Conservation (phyloP, 768 basidiomycete species). For the Pholiota molesta region DNA sequence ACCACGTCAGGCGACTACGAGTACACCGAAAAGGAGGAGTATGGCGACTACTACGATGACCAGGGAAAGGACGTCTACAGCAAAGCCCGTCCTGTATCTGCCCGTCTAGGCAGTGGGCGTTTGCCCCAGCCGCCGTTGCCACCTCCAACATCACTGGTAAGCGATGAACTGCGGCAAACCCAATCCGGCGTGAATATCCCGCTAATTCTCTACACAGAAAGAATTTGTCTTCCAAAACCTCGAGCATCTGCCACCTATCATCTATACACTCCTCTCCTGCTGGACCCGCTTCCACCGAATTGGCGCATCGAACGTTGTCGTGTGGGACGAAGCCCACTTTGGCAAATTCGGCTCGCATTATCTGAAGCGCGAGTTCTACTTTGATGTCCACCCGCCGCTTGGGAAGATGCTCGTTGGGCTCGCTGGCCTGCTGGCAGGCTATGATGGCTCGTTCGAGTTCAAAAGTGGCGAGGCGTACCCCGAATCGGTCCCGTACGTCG, state of each 20-base stretch:
- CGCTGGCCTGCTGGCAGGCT: slow-evolving; percentile 88
- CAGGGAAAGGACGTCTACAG: slow-evolving; percentile 56
- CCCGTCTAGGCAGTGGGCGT: slow-evolving; percentile 59
- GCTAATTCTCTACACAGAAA: slow-evolving; percentile 41
- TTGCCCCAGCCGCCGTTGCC: slow-evolving; percentile 62
- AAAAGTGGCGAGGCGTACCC: slow-evolving; percentile 90
- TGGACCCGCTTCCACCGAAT: slow-evolving; percentile 96
- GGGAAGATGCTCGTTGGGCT: slow-evolving; percentile 99
- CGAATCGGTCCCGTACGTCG: slow-evolving; percentile 83
- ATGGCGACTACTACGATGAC: slow-evolving; percentile 42
- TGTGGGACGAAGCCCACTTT: slow-evolving; percentile 99
- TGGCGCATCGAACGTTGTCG: slow-evolving; percentile 80
- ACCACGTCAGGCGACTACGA: slow-evolving; percentile 20
- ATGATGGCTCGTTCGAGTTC: slow-evolving; percentile 92
- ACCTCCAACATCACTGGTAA: slow-evolving; percentile 66
- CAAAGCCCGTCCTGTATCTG: slow-evolving; percentile 43
- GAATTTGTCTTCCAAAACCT: slow-evolving; percentile 82
- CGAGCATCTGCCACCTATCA: slow-evolving; percentile 74
- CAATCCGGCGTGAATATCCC: slow-evolving; percentile 14
- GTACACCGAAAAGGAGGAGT: slow-evolving; percentile 29
- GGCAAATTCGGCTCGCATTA: slow-evolving; percentile 99
- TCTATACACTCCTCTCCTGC: slow-evolving; percentile 93
- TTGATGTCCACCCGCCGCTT: slow-evolving; percentile 97
- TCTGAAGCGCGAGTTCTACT: slow-evolving; percentile 98
- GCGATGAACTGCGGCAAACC: slow-evolving; percentile 26